Evolutionary conservation across 2,329 filamentous ascomycete species (phyloP), one percentile per base, ranked within the genome.

Genomic region (Hypoxylon rubiginosum): DNA sequence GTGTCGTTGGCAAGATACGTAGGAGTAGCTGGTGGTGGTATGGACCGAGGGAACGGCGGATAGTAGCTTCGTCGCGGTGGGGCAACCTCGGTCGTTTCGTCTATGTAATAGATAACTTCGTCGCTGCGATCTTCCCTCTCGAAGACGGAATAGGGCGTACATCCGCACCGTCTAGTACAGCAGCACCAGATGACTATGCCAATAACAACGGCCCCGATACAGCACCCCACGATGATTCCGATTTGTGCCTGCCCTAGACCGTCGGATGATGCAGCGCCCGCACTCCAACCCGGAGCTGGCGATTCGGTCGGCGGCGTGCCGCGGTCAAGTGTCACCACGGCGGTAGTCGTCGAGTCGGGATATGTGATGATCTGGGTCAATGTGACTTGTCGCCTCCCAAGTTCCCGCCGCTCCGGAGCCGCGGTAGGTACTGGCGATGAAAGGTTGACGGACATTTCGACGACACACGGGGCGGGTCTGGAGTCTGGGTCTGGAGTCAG

Each of bases 301-400:
- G 55, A 61, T 4, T 46, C 53, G 11, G 58, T 70, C 45, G 68
- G 55, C 4, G 71, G 68, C 17, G 55, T 51, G 41, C 72, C 72
- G 3, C 68, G 67, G 26, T 72, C 72, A 8, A 77, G 74, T 3
- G 74, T 76, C 13, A 77, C 71, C 17, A 75, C 19, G 6, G 75
- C 71, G 2, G 75, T 77, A 21, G 65, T 71, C 4, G 71, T 75
- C 19, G 68, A 68, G 56, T 72, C 73, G 28, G 67, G 64, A 48
- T 73, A 70, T 4, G 72, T 74, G 52, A 77, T 70, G 5, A 72
- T 75, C 62, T 78, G 76, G 2, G 75, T 76, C 41, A 76, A 51
- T n/a, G 65, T 71, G 46, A 75, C 60, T 56, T 75, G 75, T 45
- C 72, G 74, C 57, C 57, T 53, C 10, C n/a, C n/a, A n/a, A 71